Base-by-base conservation (phyloP, 2,329 filamentous ascomycete species). In the Ascomycota sp. region DNA sequence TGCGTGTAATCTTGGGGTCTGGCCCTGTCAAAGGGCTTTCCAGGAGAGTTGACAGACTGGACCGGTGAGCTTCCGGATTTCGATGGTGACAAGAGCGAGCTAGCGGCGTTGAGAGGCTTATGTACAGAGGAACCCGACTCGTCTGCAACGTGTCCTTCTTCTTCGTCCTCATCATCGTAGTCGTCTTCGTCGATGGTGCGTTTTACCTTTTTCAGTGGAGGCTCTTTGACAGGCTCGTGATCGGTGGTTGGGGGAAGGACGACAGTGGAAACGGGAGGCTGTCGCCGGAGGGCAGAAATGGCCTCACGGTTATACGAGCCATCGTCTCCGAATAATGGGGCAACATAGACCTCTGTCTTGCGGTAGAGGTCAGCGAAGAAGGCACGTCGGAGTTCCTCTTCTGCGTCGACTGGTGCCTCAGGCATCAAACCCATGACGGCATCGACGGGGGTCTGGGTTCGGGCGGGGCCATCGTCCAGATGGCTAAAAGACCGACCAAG, bases 101-200 rank as follows among this genome's bases (percentile, higher is more conserved):
- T 66, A 40, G 66, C 59, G 44, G 61, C 57, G 44, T 61, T 58
- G 49, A 46, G 66, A 54, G 44, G 64, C 58, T 47, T 68, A 58
- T 39, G 64, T 58, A 42, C 63, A 51, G 42, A 61, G 57, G 37
- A 34, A 11, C 66, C 59, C 42, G 29, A 6, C 21, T 70, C 65
- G 12, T 74, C 70, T 31, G 16, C 16, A 21, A 21, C 16, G 16
- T 71, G 74, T 11, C 76, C 74, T 7, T 76, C 72, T 1, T 80
- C 76, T 11, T 81, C 77, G 30, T 86, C 77, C 37, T 92, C 83
- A 45, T 86, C 79, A 43, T 77, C 79, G 48, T 86, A 84, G 55
- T 86, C 76, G 46, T 83, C 77, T 51, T 86, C 80, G 45, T 83
- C 72, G 63, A 86, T 83, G 50, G 71, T 64, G 46, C 80, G 68